Evolutionary conservation across 805 yeast genomes (phyloP), one percentile per base, ranked within the genome.

Genomic region (Nakazawaea siamensis): DNA sequence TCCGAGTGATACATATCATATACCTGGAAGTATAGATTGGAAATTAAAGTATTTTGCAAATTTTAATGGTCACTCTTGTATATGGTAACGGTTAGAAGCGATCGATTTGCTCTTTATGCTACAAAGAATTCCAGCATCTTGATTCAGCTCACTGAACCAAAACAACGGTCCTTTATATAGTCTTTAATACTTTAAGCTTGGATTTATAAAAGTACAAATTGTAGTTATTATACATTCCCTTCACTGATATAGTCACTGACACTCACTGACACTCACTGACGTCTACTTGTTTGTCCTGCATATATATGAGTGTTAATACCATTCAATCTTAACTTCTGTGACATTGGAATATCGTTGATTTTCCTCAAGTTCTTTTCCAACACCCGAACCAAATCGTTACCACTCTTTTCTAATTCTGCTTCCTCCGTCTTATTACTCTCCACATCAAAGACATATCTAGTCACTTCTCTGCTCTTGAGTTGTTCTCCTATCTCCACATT

Each of bases 361-460:
- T 37, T 37, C 26, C 26, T 32, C 31, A 37, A 37, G 26, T 33
- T 33, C 18, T 19, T 37, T 14, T 37, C 40, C 21, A 37, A 29
- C 2, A 33, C 15, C 25, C 24, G 24, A n/a, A 24, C 15, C 24
- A 37, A 37, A 18, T 37, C 40, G 6, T 18, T 9, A 20, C 33
- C 33, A 4, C 29, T 19, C 23, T 29, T 32, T 4, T 12, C 13
- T 10, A 28, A 18, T 9, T 17, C 10, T 12, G 5, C 8, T n/a
- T 17, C 19, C 15, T 37, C 31, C n/a, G n/a, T 6, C n/a, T 26
- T 15, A 3, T 20, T n/a, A 6, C 16, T 14, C 3, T 18, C n/a
- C 15, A 15, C n/a, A 23, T 14, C 29, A 15, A 27, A 27, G n/a
- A 8, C 6, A 15, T 27, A 27, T 7, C 9, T 13, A 7, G 18